Evolutionary conservation across 768 basidiomycete species (phyloP).

Genomic region (Leccinum barrowsii): DNA sequence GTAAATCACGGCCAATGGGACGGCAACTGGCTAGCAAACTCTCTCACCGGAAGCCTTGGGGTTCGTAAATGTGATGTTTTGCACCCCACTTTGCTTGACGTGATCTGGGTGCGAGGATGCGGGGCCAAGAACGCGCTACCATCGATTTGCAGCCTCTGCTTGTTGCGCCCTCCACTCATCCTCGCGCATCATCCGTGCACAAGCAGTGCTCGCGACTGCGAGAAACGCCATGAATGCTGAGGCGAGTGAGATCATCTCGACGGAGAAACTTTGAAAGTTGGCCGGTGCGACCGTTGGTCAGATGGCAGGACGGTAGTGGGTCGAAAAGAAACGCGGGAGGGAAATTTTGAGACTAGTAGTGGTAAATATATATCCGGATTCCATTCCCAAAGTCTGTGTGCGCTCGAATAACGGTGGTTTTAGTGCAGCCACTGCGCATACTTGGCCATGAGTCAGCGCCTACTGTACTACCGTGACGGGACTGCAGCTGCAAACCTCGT

Average conservation of each 20-base stretch:
- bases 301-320: background rate
- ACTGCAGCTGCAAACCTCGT: background rate
- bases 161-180: conserved; percentile 44
- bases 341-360: background rate
- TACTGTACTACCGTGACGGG: background rate
- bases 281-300: background rate
- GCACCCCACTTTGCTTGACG: conserved; percentile 26
- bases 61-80: conserved; percentile 71
- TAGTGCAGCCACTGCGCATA: background rate
- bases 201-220: background rate
- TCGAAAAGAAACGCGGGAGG: background rate
- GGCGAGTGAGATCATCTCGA: conserved; percentile 14
- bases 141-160: conserved; percentile 46
- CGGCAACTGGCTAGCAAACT: background rate
- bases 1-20: background rate
- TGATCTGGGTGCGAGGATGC: background rate
- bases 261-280: background rate
- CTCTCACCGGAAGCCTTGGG: conserved; percentile 55
- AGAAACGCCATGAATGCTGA: conserved; percentile 10
- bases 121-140: conserved; percentile 10
- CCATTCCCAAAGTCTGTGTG: background rate
- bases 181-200: conserved; percentile 32
- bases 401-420: background rate
- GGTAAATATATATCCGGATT: background rate
- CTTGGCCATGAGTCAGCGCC: background rate